Percentiles rank a stretch among this genome's conserved stretches.
Conservation (phyloP, 1,139 yeast genomes). For the Zygoascus meyerae region DNA sequence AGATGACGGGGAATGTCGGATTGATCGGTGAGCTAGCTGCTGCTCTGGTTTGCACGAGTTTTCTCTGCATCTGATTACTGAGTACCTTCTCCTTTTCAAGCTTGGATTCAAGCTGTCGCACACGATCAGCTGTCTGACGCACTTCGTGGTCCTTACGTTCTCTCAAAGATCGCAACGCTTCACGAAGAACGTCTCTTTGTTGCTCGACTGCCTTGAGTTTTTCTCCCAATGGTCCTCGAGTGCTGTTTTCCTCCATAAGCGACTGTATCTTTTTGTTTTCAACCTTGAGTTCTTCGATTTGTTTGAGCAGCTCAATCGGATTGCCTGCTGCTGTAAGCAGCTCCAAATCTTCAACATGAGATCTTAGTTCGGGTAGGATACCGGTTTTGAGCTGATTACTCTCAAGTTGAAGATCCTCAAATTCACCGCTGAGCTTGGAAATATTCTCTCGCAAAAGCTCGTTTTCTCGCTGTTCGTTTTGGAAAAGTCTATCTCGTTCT, state of each 20-base stretch:
- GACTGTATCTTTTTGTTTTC: conserved; percentile 32
- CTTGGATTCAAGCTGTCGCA: conserved; percentile 28
- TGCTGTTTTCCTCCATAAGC: conserved; percentile 29
- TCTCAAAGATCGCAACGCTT: conserved; percentile 34
- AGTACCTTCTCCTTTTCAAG: conserved; percentile 28
- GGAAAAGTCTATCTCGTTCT: conserved; percentile 22
- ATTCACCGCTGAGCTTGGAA: conserved; percentile 22
- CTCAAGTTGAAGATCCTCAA: conserved; percentile 29
- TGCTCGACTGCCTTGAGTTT: conserved; percentile 33
- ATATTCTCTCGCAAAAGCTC: conserved; percentile 20
- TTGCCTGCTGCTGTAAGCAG: conserved; percentile 30
- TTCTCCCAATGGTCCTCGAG: conserved; percentile 33
- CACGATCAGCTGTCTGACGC: conserved; percentile 28
- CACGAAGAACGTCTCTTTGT: conserved; percentile 42
- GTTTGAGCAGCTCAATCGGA: conserved; percentile 29
- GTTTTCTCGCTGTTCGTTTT: conserved; percentile 25
- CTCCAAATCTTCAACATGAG: conserved; percentile 28
- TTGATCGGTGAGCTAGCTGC: conserved; percentile 11
- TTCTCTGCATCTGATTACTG: conserved; percentile 26
- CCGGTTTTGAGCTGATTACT: conserved; percentile 33
- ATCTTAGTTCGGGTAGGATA: conserved; percentile 26
- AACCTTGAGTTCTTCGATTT: conserved; percentile 31
- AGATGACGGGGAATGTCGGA: conserved; percentile 5
- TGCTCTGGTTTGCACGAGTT: conserved; percentile 24
- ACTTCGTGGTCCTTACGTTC: conserved; percentile 37